Base-by-base conservation (phyloP, 148 eudicot genomes). In the Fagopyrum tataricum region DNA sequence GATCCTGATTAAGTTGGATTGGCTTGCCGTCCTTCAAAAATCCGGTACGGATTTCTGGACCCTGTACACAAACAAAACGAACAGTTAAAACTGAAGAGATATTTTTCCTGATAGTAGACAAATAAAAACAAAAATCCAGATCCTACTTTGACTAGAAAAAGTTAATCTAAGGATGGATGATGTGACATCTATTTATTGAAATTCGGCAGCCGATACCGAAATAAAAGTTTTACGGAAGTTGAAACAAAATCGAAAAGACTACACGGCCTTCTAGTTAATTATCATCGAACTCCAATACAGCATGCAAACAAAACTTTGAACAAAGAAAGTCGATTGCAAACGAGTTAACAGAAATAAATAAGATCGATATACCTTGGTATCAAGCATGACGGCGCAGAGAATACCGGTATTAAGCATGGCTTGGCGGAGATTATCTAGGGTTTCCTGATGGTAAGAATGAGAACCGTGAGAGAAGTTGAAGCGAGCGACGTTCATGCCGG, bases 11-110 rank as follows among this genome's bases (percentile, higher is more conserved):
- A 26, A 88, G 85, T 79, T 86, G 92, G 62, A 88, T 68, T 55
- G 92, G 84, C 77, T 84, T 86, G 20, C 67, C 89, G 78, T 81
- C 86, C 81, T 88, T 84, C 66, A 88, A 74, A 77, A 88, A 88
- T 51, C 92, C 92, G 78, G 92, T 88, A 76, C 92, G 92, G 64
- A 88, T 88, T 82, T 88, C 92, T 70, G 92, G 92, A 71, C 92
- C 92, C 92, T 88, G 80, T 55, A 53, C 47, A 72, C 1, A 31
- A 2, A 48, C 23, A 40, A 56, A 15, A 4, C 23, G 20, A 44
- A n/a, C 44, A 75, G 41, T 21, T 40, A 18, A n/a, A 61, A 47
- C 42, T 53, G 21, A 11, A 44, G 24, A 73, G 40, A 39, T 20
- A 40, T 26, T 47, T 13, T 31, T 31, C 37, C 37, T 31, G 37